Conservation (phyloP, 306 rosid species). For the Ceratonia siliqua region DNA sequence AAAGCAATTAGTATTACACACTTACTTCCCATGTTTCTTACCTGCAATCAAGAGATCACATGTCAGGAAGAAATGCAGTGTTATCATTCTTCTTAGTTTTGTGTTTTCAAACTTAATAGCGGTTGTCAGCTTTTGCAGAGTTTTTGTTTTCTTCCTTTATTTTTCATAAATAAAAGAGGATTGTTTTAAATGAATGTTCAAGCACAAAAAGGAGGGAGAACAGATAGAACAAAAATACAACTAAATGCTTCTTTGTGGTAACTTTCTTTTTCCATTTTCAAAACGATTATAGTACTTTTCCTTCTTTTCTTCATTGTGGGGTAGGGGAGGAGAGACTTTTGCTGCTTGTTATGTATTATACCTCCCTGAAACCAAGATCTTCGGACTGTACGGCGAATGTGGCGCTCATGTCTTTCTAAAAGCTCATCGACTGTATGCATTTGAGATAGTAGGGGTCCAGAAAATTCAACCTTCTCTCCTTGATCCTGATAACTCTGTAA, state of each 20-base stretch:
- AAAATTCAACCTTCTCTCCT: conserved; percentile 84
- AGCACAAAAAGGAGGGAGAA: conserved; percentile 5
- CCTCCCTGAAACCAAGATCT: conserved; percentile 94
- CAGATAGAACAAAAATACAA: not conserved
- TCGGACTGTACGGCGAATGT: conserved; percentile 71
- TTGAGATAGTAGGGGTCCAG: conserved; percentile 87
- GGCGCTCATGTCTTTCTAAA: conserved; percentile 80
- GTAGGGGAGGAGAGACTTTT: not conserved
- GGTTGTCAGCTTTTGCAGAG: too few relatives aligned
- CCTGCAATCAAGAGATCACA: conserved; percentile 47
- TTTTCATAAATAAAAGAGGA: too few relatives aligned
- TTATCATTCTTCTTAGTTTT: not conserved
- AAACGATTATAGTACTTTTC: not conserved
- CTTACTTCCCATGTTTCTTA: conserved; percentile 48
- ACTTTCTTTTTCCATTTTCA: not conserved
- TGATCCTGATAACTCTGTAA: conserved; percentile 71
- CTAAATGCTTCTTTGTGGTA: conserved; percentile 2
- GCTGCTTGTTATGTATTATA: conserved; percentile 30
- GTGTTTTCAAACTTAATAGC: too few relatives aligned
- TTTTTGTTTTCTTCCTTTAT: too few relatives aligned
- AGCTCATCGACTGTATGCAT: conserved; percentile 82
- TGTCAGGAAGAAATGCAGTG: conserved; percentile 28
- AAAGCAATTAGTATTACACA: conserved; percentile 10
- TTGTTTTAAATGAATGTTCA: not conserved
- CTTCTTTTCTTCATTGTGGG: not conserved